These are phyloP conservation scores for Lithospermum erythrorhizon DNA, from an alignment of 257 asterid genomes.

Conservation along the genomic window DNA sequence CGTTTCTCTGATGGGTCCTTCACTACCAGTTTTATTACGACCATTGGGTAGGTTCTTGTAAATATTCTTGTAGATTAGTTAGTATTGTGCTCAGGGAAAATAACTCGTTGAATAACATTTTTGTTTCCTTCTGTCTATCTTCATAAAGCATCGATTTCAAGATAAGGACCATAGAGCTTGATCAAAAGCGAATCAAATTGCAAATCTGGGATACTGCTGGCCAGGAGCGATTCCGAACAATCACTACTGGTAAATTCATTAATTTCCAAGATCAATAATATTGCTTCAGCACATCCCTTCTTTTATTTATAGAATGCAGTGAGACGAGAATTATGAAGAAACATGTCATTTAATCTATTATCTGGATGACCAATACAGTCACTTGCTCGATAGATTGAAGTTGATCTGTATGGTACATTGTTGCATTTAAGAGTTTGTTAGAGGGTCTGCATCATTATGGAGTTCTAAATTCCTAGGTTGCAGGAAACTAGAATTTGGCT, in stretches of 20 bases:
- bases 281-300: background rate
- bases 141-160: constrained; percentile 27
- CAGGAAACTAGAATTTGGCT: no score
- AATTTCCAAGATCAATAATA: background rate
- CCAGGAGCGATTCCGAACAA: constrained; percentile 33
- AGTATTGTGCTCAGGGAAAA: no score
- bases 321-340: background rate
- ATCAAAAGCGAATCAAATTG: constrained; percentile 25
- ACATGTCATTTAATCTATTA: background rate
- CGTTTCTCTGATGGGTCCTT: constrained; percentile 98
- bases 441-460: background rate
- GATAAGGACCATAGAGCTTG: constrained; percentile 36
- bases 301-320: background rate
- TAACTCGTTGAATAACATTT: background rate
- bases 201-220: constrained; percentile 35
- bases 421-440: background rate
- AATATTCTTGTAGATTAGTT: background rate
- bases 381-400: background rate
- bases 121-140: background rate
- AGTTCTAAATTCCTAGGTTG: no score
- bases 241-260: constrained; percentile 27
- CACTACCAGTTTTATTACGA: constrained; percentile 94
- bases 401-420: background rate
- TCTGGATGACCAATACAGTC: background rate
- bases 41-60: constrained; percentile 22